Evolutionary conservation across 331 rosid species (phyloP).

Genomic region (Acacia concinna): DNA sequence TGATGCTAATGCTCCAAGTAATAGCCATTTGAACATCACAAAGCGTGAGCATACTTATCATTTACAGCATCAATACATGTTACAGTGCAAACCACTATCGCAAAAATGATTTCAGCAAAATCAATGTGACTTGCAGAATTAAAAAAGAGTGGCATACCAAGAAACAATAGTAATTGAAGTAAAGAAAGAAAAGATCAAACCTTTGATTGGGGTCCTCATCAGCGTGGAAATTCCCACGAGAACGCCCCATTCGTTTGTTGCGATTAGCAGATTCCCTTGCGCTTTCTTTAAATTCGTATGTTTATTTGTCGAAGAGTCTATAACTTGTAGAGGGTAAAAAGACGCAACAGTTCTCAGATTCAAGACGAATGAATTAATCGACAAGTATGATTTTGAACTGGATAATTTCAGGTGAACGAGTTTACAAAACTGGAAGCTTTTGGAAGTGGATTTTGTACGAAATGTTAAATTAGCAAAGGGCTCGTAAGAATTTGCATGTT

Average conservation of each 20-base stretch:
- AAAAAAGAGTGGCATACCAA: neutral
- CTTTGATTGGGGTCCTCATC: conserved; percentile 94
- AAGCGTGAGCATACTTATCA: neutral
- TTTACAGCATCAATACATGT: conserved; percentile 8
- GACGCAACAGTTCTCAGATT: conserved; percentile 32
- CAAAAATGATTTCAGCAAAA: conserved; percentile 8
- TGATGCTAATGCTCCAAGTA: neutral
- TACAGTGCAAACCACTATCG: neutral
- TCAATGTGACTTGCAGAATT: conserved; percentile 12
- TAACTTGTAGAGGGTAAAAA: conserved; percentile 1
- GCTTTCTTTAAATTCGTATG: conserved; percentile 16
- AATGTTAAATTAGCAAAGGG: neutral
- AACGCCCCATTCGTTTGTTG: conserved; percentile 79
- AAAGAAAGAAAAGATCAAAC: conserved; percentile 37
- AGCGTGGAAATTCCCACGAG: conserved; percentile 85
- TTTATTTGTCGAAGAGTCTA: neutral
- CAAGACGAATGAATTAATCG: neutral
- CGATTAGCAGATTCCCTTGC: conserved; percentile 28
- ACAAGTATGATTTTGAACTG: neutral
- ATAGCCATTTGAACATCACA: conserved; percentile 10
- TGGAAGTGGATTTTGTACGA: neutral
- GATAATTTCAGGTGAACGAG: conserved; percentile 13
- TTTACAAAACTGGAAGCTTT: conserved; percentile 23
- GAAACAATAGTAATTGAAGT: neutral
- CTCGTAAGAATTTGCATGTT: neutral